Percentiles rank a stretch among this genome's conserved stretches.
Evolutionary conservation across 1,284 basidiomycete species (phyloP).

Genomic region (Entoloma clypeatum): DNA sequence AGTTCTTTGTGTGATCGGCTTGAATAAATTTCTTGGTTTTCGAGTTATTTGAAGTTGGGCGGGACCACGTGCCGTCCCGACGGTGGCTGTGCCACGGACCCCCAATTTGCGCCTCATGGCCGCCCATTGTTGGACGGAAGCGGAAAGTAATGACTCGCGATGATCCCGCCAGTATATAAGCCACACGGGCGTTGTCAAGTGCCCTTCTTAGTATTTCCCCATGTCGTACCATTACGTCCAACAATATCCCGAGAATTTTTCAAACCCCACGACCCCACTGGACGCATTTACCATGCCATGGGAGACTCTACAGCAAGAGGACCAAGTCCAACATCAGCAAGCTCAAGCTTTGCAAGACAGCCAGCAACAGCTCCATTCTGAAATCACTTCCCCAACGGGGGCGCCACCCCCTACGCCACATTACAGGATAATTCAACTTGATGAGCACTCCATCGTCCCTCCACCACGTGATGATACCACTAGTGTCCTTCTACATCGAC

Average conservation of each 20-base stretch:
- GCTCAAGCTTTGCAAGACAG: conserved; percentile 15
- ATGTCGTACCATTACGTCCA: conserved; percentile 28
- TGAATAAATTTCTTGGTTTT: conserved; percentile 2
- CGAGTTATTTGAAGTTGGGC: conserved; percentile 3
- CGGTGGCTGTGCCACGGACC: conserved; percentile 28
- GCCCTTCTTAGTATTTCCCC: conserved; percentile 11
- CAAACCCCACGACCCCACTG: conserved; percentile 20
- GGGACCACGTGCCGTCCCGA: conserved; percentile 25
- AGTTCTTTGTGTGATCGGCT: no score
- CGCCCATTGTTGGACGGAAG: conserved; percentile 27
- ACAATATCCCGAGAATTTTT: conserved; percentile 22
- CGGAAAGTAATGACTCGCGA: conserved; percentile 25
- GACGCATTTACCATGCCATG: conserved; percentile 26
- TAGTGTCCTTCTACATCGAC: conserved; percentile 21
- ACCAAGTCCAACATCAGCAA: conserved; percentile 20
- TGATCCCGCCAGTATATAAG: conserved; percentile 24
- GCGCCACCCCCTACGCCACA: conserved; percentile 17
- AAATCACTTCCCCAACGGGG: conserved; percentile 14
- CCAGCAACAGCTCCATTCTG: conserved; percentile 16
- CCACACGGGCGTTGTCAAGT: conserved; percentile 9
- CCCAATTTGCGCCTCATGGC: conserved; percentile 20
- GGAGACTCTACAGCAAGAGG: conserved; percentile 27
- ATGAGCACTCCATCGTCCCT: conserved; percentile 22
- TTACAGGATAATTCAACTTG: conserved; percentile 20
- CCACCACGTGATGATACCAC: conserved; percentile 21